Evolutionary conservation across 2,329 filamentous ascomycete genomes (phyloP).

Genomic region (Colletotrichum incanum): DNA sequence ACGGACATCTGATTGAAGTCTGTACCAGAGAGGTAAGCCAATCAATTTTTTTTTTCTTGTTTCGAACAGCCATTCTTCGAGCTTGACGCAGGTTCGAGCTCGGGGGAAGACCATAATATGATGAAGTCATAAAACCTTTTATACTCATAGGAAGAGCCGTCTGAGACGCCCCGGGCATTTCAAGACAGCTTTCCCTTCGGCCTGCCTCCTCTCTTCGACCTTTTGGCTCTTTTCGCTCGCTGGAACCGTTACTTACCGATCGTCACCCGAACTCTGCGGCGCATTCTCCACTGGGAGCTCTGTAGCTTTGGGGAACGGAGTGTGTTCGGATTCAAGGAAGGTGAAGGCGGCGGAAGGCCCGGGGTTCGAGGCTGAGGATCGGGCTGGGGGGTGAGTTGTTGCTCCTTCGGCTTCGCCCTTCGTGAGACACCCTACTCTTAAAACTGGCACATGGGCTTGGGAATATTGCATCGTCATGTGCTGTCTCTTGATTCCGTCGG

Average conservation of each 20-base stretch:
- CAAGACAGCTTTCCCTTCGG: neutral
- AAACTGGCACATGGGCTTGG: constrained; percentile 28
- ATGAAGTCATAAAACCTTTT: constrained; percentile 59
- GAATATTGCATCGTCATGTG: constrained; percentile 55
- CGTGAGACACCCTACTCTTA: constrained; percentile 20
- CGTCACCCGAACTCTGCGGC: neutral
- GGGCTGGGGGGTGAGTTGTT: neutral
- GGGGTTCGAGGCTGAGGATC: neutral
- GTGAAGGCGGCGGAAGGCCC: neutral
- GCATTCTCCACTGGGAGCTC: constrained; percentile 34
- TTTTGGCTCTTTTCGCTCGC: neutral
- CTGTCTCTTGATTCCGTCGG: constrained; percentile 38
- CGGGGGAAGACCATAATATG: constrained; percentile 48
- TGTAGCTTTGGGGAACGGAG: neutral
- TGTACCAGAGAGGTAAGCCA: neutral
- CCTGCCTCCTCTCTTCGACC: constrained; percentile 46
- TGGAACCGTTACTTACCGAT: neutral
- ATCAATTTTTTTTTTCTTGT: neutral
- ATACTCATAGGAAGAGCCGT: constrained; percentile 63
- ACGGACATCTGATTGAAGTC: neutral
- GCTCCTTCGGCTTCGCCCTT: constrained; percentile 43
- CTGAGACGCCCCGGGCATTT: constrained; percentile 54
- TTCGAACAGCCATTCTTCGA: too few relatives aligned
- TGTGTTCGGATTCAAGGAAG: constrained; percentile 16
- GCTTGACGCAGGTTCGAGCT: neutral